A percentile compares a stretch with the other conserved stretches of the same genome.
These are phyloP conservation scores for Saturnispora bothae DNA, from an alignment of 805 yeast genomes.

Conservation along the genomic window DNA sequence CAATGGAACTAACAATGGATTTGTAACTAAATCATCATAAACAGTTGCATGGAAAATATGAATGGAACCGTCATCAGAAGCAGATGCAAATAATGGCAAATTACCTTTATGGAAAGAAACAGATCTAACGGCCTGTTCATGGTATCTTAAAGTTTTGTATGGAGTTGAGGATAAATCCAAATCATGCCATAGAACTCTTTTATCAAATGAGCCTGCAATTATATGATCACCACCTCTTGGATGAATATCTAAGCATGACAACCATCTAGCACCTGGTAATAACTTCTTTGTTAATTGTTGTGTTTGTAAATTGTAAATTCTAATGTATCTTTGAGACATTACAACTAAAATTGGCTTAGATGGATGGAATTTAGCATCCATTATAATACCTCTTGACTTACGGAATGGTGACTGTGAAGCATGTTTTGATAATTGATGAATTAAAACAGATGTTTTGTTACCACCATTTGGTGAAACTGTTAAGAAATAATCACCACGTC, in stretches of 20 bases:
- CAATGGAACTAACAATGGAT: conserved; percentile 91
- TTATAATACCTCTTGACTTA: conserved; percentile 84
- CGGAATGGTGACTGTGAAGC: conserved; percentile 92
- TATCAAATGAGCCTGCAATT: conserved; percentile 85
- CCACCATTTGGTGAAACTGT: conserved; percentile 93
- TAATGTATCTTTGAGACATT: conserved; percentile 84
- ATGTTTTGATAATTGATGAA: conserved; percentile 92
- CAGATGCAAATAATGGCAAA: conserved; percentile 86
- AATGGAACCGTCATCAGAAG: conserved; percentile 86
- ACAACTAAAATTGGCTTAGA: conserved; percentile 89
- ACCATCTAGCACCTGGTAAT: conserved; percentile 93
- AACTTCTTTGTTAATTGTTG: conserved; percentile 77
- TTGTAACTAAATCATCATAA: conserved; percentile 89
- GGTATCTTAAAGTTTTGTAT: conserved; percentile 90
- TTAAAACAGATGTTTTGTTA: conserved; percentile 69
- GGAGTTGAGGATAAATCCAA: conserved; percentile 82
- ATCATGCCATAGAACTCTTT: conserved; percentile 96
- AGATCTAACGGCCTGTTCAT: conserved; percentile 85
- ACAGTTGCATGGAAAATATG: conserved; percentile 96
- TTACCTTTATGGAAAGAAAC: conserved; percentile 78
- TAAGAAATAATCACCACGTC: conserved; percentile 94
- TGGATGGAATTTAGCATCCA: conserved; percentile 97
- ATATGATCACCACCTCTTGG: conserved; percentile 90
- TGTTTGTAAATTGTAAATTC: conserved; percentile 81
- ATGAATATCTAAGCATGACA: conserved; percentile 83